These are phyloP conservation scores for Gaeumannomyces sp. DNA, from an alignment of 2,329 filamentous ascomycete species.

Conservation along the genomic window DNA sequence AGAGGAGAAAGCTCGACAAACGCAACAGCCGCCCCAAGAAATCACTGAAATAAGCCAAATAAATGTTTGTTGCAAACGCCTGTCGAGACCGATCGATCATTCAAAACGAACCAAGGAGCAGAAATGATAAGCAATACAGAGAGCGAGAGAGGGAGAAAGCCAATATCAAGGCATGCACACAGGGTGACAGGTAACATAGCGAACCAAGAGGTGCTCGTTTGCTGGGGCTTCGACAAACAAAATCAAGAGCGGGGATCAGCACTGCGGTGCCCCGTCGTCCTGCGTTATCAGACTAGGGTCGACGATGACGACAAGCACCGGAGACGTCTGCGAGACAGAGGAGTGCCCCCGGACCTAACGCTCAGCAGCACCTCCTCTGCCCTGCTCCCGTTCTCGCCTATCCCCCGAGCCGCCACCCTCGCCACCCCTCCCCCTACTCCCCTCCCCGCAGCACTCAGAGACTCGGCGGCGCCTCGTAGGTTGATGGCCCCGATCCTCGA, in stretches of 20 bases:
- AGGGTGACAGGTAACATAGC: not conserved
- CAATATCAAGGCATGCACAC: not conserved
- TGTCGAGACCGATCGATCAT: not conserved
- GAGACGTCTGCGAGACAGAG: not conserved
- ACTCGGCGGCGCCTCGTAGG: constrained; percentile 44
- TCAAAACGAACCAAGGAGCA: too few relatives aligned
- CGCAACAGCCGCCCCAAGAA: too few relatives aligned
- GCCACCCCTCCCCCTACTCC: not conserved
- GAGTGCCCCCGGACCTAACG: not conserved
- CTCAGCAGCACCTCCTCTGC: constrained; percentile 2
- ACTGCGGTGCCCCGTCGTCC: too few relatives aligned
- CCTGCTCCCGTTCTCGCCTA: not conserved
- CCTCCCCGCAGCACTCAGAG: not conserved
- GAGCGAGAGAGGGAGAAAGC: not conserved
- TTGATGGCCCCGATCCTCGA: constrained; percentile 79
- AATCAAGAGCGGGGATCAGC: not conserved
- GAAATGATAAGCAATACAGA: not conserved
- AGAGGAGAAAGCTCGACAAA: not conserved
- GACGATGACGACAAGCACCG: not conserved
- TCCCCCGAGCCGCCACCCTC: constrained; percentile 2
- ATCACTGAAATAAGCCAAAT: not conserved
- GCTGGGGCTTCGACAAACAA: not conserved
- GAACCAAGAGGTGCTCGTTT: too few relatives aligned
- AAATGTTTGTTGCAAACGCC: not conserved
- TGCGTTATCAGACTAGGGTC: not conserved